Percentiles rank a stretch among this genome's conserved stretches.
Conservation (phyloP, 1,139 yeast species). For the Yamadazyma atmosphaerica region DNA sequence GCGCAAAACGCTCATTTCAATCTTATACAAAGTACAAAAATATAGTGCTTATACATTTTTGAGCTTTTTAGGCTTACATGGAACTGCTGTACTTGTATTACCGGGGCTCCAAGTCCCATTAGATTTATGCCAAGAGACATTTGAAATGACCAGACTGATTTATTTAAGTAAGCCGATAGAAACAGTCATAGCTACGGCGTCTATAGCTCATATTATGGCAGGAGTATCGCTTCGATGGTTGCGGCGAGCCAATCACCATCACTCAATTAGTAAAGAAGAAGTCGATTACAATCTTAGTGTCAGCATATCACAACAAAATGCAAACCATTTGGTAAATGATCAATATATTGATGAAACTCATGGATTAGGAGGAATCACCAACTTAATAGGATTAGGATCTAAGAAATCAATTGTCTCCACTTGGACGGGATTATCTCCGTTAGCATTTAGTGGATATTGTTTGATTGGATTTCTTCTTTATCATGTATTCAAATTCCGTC, state of each 20-base stretch:
- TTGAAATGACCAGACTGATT: slow-evolving; percentile 61
- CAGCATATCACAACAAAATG: slow-evolving; percentile 2
- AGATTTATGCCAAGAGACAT: slow-evolving; percentile 51
- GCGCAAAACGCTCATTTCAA: slow-evolving; percentile 11
- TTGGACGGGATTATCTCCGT: slow-evolving; percentile 38
- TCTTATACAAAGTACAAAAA: slow-evolving; percentile 43
- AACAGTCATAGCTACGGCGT: slow-evolving; percentile 45
- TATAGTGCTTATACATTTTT: slow-evolving; percentile 63
- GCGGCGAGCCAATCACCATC: slow-evolving; percentile 16
- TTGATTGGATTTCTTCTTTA: slow-evolving; percentile 44
- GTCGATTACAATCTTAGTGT: not conserved
- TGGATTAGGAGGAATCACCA: slow-evolving; percentile 61
- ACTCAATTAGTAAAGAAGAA: slow-evolving; percentile 7
- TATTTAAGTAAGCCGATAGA: slow-evolving; percentile 60
- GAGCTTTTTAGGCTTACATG: slow-evolving; percentile 59
- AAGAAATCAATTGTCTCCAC: slow-evolving; percentile 45
- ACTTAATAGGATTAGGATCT: slow-evolving; percentile 55
- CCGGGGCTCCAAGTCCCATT: slow-evolving; percentile 51
- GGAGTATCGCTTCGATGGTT: slow-evolving; percentile 53
- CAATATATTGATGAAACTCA: slow-evolving; percentile 40
- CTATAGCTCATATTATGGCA: slow-evolving; percentile 49
- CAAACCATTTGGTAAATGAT: slow-evolving; percentile 13
- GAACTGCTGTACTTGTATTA: slow-evolving; percentile 52
- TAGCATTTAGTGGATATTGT: slow-evolving; percentile 61
- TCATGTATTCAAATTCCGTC: slow-evolving; percentile 52